A percentile compares a stretch with the other conserved stretches of the same genome.
These are phyloP conservation scores for Talaromyces sp. DNA, from an alignment of 2,329 filamentous ascomycete genomes.

Conservation along the genomic window DNA sequence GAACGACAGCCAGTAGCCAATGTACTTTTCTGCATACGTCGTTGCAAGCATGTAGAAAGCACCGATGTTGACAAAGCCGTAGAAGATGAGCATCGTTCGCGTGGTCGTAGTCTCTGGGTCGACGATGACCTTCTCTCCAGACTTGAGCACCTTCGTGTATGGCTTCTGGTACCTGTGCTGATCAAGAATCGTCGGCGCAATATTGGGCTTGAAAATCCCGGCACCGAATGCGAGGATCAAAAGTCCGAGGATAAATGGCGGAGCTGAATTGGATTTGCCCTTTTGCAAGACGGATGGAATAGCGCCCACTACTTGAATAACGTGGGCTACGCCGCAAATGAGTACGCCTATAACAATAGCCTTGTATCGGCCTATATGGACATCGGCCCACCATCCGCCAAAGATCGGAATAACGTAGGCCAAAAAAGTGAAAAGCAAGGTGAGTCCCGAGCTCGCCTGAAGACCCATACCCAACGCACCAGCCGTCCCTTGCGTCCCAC, in stretches of 20 bases:
- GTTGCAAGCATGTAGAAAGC: constrained; percentile 58
- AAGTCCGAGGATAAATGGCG: constrained; percentile 34
- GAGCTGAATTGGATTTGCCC: constrained; percentile 26
- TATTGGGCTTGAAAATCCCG: constrained; percentile 61
- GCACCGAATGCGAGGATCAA: constrained; percentile 35
- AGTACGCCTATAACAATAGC: constrained; percentile 62
- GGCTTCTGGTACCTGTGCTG: constrained; percentile 60
- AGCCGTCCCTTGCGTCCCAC: constrained; percentile 40
- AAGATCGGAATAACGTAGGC: constrained; percentile 58
- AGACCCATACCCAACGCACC: constrained; percentile 58
- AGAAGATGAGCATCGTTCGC: constrained; percentile 65
- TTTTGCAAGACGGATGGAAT: constrained; percentile 36
- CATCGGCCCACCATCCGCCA: constrained; percentile 63
- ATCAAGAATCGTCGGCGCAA: constrained; percentile 66
- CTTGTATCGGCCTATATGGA: constrained; percentile 64
- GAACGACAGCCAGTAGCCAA: constrained; percentile 47
- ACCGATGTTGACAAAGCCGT: constrained; percentile 67
- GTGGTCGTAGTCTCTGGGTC: constrained; percentile 65
- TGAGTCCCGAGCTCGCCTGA: constrained; percentile 50
- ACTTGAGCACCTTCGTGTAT: constrained; percentile 51
- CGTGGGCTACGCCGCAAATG: constrained; percentile 53
- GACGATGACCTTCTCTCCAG: constrained; percentile 66
- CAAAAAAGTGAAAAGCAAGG: constrained; percentile 60
- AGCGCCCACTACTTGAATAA: constrained; percentile 52
- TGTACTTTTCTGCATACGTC: constrained; percentile 70